Conservation (phyloP, 1,284 basidiomycete genomes). For the Ustilago vetiveriae region DNA sequence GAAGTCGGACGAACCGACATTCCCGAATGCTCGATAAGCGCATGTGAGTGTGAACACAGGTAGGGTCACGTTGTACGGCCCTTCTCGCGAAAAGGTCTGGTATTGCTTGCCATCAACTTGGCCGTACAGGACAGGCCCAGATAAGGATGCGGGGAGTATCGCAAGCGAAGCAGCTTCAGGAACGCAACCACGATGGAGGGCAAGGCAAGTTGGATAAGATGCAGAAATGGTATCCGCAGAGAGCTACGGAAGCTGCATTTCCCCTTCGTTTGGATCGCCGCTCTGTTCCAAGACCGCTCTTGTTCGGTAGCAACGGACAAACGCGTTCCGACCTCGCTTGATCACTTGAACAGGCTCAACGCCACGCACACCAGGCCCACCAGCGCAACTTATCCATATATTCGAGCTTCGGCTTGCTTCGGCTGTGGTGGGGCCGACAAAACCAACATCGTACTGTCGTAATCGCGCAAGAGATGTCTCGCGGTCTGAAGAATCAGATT, state of each 20-base stretch:
- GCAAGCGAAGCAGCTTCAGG: background rate
- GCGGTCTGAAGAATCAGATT: too few relatives aligned
- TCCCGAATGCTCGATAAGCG: background rate
- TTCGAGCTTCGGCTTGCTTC: too few relatives aligned
- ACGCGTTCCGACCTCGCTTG: constrained; percentile 1
- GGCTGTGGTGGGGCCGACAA: too few relatives aligned
- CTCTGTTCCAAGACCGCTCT: too few relatives aligned
- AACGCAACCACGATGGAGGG: too few relatives aligned
- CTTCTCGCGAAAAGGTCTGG: background rate
- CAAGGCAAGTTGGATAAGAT: background rate
- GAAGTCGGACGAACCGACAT: constrained; percentile 6
- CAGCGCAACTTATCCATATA: too few relatives aligned
- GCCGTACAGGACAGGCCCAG: background rate
- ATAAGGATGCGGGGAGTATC: background rate
- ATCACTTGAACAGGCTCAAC: too few relatives aligned
- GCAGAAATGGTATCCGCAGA: background rate
- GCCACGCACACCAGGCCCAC: background rate
- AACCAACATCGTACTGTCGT: too few relatives aligned
- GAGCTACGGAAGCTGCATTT: background rate
- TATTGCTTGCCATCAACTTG: too few relatives aligned
- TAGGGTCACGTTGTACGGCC: constrained; percentile 4
- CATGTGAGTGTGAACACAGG: background rate
- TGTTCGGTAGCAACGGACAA: constrained; percentile 4
- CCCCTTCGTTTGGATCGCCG: background rate
- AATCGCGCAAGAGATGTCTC: too few relatives aligned